Conservation (phyloP, 768 basidiomycete species). For the Chalciporus pseudorubinellus region DNA sequence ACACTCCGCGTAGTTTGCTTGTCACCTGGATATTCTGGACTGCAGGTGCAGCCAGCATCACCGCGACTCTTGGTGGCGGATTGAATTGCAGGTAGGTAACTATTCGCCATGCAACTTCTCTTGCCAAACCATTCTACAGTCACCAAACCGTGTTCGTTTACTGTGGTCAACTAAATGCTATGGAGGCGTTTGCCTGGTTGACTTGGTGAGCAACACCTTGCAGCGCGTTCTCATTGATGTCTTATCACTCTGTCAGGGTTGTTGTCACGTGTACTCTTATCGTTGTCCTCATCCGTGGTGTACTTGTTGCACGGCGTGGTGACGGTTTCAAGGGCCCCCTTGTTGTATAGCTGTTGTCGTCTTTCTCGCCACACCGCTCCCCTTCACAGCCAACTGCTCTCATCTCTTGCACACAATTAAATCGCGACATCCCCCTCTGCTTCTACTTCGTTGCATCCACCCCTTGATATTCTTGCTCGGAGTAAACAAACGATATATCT, state of each 20-base stretch:
- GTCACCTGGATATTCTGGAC: constrained; percentile 81
- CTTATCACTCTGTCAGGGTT: constrained; percentile 44
- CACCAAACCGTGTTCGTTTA: constrained; percentile 51
- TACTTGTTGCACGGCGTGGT: constrained; percentile 58
- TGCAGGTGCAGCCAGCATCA: constrained; percentile 69
- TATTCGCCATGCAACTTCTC: background rate
- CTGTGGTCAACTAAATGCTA: constrained; percentile 74
- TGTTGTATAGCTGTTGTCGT: constrained; percentile 27
- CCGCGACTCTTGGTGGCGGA: constrained; percentile 62
- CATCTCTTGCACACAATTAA: constrained; percentile 1
- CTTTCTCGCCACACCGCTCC: background rate
- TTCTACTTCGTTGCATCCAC: constrained; percentile 1
- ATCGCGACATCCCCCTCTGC: constrained; percentile 15
- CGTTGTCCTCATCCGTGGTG: constrained; percentile 57
- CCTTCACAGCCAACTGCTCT: constrained; percentile 3
- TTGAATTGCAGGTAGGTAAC: constrained; percentile 60
- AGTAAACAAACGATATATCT: background rate
- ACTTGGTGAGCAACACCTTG: constrained; percentile 50
- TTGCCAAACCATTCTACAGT: constrained; percentile 15
- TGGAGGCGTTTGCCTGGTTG: constrained; percentile 74
- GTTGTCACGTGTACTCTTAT: constrained; percentile 60
- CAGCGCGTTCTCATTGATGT: no score
- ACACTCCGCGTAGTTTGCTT: constrained; percentile 44
- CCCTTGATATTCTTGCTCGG: background rate
- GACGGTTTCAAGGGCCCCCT: constrained; percentile 64